Conservation (phyloP, 257 asterid genomes). For the Solanum chilense region DNA sequence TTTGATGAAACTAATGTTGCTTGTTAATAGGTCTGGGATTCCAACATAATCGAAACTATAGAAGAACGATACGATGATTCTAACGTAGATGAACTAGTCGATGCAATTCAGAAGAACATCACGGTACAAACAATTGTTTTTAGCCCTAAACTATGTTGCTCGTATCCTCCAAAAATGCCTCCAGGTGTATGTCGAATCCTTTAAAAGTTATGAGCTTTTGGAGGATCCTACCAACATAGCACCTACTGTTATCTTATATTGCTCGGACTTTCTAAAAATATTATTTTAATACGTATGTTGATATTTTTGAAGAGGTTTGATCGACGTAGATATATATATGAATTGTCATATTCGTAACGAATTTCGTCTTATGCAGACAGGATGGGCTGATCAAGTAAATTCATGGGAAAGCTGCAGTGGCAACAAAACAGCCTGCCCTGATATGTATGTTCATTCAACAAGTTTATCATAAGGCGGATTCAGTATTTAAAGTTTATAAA, state of each 20-base stretch:
- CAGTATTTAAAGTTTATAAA: neutral
- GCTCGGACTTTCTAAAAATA: neutral
- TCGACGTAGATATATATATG: neutral
- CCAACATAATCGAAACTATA: constrained; percentile 60
- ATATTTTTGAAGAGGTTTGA: neutral
- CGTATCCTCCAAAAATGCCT: neutral
- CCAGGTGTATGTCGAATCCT: neutral
- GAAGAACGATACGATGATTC: constrained; percentile 46
- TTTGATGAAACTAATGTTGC: neutral
- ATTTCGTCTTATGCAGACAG: constrained; percentile 24
- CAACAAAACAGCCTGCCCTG: constrained; percentile 46
- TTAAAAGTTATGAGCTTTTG: neutral
- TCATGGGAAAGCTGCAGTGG: constrained; percentile 67
- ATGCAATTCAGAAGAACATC: constrained; percentile 51
- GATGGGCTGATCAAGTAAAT: constrained; percentile 60
- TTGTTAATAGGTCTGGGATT: constrained; percentile 59
- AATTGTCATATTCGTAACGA: neutral
- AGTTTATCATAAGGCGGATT: neutral
- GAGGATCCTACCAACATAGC: neutral
- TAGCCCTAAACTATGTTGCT: neutral
- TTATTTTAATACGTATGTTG: neutral
- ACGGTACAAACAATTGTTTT: constrained; percentile 26
- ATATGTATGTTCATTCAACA: constrained; percentile 34
- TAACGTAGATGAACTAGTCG: constrained; percentile 29
- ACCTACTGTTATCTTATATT: neutral